Conservation (phyloP, 1,139 yeast genomes). For the Yamadazyma trypodendri region DNA sequence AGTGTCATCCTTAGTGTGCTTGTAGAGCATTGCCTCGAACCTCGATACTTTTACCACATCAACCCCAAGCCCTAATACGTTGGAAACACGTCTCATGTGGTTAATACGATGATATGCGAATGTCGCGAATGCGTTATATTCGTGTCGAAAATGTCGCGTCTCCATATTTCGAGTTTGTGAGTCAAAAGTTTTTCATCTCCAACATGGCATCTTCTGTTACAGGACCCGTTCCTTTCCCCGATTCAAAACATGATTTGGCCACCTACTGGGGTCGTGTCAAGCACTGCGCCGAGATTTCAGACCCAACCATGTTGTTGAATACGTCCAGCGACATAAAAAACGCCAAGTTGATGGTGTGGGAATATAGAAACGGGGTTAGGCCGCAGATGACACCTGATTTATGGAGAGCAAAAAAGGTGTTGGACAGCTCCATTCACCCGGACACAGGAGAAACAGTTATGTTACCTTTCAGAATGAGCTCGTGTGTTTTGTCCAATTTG, state of each 20-base stretch:
- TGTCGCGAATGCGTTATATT: too few species aligned
- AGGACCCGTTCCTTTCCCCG: conserved; percentile 77
- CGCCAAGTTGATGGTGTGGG: conserved; percentile 67
- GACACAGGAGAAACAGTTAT: conserved; percentile 93
- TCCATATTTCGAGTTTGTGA: background rate
- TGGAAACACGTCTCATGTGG: conserved; percentile 14
- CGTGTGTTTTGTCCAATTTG: conserved; percentile 87
- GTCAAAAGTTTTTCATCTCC: background rate
- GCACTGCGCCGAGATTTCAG: conserved; percentile 91
- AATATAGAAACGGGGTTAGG: conserved; percentile 67
- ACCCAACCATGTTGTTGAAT: conserved; percentile 85
- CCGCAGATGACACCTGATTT: conserved; percentile 71
- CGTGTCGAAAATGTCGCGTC: background rate
- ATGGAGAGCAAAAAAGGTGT: conserved; percentile 83
- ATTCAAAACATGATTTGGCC: conserved; percentile 70
- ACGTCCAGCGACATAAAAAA: conserved; percentile 59
- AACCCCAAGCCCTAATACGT: conserved; percentile 54
- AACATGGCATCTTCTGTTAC: conserved; percentile 84
- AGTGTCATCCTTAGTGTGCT: conserved; percentile 13
- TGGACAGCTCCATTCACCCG: conserved; percentile 90
- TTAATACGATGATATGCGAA: too few species aligned
- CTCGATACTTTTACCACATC: conserved; percentile 57
- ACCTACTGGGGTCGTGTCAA: conserved; percentile 92
- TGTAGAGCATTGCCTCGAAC: conserved; percentile 41
- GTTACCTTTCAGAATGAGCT: conserved; percentile 94